phyloP scores from a whole-genome alignment of 768 basidiomycete species.

The Calvatia gigantea region DNA sequence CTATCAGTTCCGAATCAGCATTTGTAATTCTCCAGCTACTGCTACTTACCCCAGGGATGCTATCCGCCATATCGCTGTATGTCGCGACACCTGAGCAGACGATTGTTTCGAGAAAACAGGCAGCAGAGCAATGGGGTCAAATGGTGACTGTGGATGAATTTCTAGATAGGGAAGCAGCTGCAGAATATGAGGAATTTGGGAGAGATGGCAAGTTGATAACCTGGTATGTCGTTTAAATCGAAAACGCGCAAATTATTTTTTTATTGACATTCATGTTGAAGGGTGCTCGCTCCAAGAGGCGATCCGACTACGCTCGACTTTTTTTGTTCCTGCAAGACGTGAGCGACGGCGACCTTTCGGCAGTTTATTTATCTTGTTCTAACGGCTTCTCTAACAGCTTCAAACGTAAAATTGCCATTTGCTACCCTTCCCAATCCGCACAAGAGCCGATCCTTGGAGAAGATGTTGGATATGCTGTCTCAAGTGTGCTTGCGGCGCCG shows the following conservation, averaged over 20 bases:
- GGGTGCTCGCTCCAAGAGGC: slow-evolving; percentile 55
- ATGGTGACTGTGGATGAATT: slow-evolving; percentile 43
- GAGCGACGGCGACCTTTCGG: slow-evolving; percentile 16
- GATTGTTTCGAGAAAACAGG: slow-evolving; percentile 32
- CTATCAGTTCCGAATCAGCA: too few relatives aligned
- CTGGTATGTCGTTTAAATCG: slow-evolving; percentile 37
- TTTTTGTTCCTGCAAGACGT: slow-evolving; percentile 66
- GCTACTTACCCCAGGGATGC: slow-evolving; percentile 4
- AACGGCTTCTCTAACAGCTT: slow-evolving; percentile 19
- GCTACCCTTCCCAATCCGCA: slow-evolving; percentile 13
- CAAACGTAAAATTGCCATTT: slow-evolving; percentile 27
- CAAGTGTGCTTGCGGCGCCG: slow-evolving; percentile 53
- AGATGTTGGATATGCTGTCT: slow-evolving; percentile 48
- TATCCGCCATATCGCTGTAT: slow-evolving; percentile 13
- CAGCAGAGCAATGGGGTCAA: slow-evolving; percentile 38
- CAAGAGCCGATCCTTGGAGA: slow-evolving; percentile 17
- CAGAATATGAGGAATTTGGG: slow-evolving; percentile 42
- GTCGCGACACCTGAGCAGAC: slow-evolving; percentile 45
- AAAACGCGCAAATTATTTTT: not conserved
- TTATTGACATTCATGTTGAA: slow-evolving; percentile 20
- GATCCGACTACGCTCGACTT: slow-evolving; percentile 51
- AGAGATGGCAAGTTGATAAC: slow-evolving; percentile 41
- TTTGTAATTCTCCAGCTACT: too few relatives aligned
- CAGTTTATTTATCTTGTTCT: not conserved
- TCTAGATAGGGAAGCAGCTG: slow-evolving; percentile 33